Base-by-base conservation (phyloP, 1,284 basidiomycete genomes). In the Ceratobasidium papillatum region DNA sequence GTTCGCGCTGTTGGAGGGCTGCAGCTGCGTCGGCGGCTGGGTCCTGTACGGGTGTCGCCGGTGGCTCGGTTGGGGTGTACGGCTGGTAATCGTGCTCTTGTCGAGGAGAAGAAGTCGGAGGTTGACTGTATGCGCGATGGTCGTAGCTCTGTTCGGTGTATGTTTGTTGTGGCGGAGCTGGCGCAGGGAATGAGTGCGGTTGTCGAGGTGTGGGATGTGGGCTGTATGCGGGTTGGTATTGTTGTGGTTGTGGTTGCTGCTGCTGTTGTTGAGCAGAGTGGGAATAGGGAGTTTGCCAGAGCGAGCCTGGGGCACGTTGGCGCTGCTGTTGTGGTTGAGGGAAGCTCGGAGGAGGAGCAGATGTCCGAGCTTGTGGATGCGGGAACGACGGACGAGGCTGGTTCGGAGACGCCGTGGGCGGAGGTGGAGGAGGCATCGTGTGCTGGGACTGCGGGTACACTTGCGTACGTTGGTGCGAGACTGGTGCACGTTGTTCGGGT, bases 241-340 rank as follows among this genome's bases (percentile, higher is more conserved):
- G 65, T 25, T 68, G 65, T 19, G 43, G 49, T 12, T 66, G 62
- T 25, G 4, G 65, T 38, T 36, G 65, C 14, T 56, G 66, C 3
- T 66, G 62, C 45, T 30, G 65, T 38, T 36, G 65, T n/a, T 56
- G 66, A 22, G 43, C 41, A 34, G 68, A 30, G 12, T 72, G 68
- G 36, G 68, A 72, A 32, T 72, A 72, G 7, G 68, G 68, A 1
- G 68, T 72, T 27, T 72, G 68, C 68, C 68, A 72, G 19, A 72
- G 43, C 8, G 41, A 14, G 2, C 68, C 54, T 11, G 68, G 68
- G 8, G 56, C 56, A 19, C 68, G 68, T 30, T 56, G 56, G n/a
- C 56, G 68, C 43, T 43, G 68, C 22, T 59, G 68, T 3, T 58
- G 68, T 0, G 54, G 56, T 27, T 45, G 65, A 8, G 47, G 68